Evolutionary conservation across 2,329 filamentous ascomycete species (phyloP).

Genomic region (Xylaria digitata): DNA sequence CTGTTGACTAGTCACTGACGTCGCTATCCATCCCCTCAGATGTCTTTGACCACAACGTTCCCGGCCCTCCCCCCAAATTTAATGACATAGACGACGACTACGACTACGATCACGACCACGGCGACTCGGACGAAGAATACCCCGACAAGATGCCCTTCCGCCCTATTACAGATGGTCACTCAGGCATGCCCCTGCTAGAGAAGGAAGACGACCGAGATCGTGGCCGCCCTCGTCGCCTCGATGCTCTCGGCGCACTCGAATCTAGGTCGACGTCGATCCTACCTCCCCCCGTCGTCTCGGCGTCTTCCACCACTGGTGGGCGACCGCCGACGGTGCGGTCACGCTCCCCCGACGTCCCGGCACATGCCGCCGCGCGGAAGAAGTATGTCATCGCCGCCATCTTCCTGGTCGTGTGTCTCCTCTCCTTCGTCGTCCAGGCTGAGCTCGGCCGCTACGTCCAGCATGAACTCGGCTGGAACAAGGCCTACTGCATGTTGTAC

Average conservation of each 20-base stretch:
- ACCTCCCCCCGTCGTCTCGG: constrained; percentile 45
- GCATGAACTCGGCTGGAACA: constrained; percentile 91
- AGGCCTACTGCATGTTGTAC: constrained; percentile 99
- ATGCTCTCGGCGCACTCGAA: constrained; percentile 18
- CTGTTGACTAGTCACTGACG: neutral
- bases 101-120: constrained; percentile 1
- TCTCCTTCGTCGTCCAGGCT: constrained; percentile 93
- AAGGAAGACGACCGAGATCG: constrained; percentile 50
- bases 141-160: constrained; percentile 51
- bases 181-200: constrained; percentile 56
- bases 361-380: constrained; percentile 74
- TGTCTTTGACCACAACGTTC: constrained; percentile 41
- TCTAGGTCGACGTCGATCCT: constrained; percentile 46
- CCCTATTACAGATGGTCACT: constrained; percentile 60
- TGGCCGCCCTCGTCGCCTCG: constrained; percentile 44
- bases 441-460: constrained; percentile 97
- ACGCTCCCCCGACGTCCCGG: constrained; percentile 75
- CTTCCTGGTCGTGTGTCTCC: constrained; percentile 83
- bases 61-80: constrained; percentile 38
- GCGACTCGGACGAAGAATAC: constrained; percentile 47
- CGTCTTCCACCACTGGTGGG: constrained; percentile 50
- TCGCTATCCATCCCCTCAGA: constrained; percentile 5
- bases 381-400: constrained; percentile 89
- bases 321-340: constrained; percentile 74
- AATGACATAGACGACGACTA: constrained; percentile 33